phyloP scores from a whole-genome alignment of 2,329 filamentous ascomycete species.

The Onygenales sp. region DNA sequence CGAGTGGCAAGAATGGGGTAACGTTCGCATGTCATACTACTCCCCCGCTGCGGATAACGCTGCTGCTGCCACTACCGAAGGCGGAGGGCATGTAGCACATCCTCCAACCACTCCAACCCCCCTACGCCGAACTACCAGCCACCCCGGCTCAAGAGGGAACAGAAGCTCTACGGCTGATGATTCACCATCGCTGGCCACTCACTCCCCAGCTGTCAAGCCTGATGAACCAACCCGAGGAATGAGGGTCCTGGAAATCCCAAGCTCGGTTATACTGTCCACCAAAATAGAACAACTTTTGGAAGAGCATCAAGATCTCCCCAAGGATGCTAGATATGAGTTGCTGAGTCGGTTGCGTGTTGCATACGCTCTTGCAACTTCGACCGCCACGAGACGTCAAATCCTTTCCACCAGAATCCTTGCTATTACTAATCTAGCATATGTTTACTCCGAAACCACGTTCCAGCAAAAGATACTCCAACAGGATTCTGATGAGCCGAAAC shows the following conservation, averaged over 20 bases:
- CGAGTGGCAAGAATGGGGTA: conserved; percentile 68
- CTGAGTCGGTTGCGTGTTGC: conserved; percentile 74
- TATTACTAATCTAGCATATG: conserved; percentile 83
- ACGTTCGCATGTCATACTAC: conserved; percentile 75
- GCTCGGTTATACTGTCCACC: conserved; percentile 33
- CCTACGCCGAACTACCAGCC: conserved; percentile 54
- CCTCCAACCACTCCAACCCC: conserved; percentile 64
- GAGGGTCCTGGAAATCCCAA: conserved; percentile 56
- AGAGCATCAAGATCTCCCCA: conserved; percentile 54
- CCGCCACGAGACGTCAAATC: conserved; percentile 61
- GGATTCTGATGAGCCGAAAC: conserved; percentile 80
- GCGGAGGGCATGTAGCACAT: conserved; percentile 19
- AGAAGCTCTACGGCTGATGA: conserved; percentile 36
- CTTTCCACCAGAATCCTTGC: conserved; percentile 75
- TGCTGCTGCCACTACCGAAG: conserved; percentile 25
- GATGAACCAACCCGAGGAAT: conserved; percentile 33
- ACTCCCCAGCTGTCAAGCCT: conserved; percentile 25
- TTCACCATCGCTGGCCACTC: conserved; percentile 41
- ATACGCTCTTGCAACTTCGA: conserved; percentile 62
- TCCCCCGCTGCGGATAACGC: conserved; percentile 28
- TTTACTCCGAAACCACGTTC: conserved; percentile 74
- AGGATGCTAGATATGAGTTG: conserved; percentile 69
- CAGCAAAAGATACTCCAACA: conserved; percentile 76
- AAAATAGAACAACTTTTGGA: conserved; percentile 29
- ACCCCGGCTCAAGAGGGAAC: conserved; percentile 43